phyloP scores from a whole-genome alignment of 441 rosid genomes.

The Eutrema salsugineum region DNA sequence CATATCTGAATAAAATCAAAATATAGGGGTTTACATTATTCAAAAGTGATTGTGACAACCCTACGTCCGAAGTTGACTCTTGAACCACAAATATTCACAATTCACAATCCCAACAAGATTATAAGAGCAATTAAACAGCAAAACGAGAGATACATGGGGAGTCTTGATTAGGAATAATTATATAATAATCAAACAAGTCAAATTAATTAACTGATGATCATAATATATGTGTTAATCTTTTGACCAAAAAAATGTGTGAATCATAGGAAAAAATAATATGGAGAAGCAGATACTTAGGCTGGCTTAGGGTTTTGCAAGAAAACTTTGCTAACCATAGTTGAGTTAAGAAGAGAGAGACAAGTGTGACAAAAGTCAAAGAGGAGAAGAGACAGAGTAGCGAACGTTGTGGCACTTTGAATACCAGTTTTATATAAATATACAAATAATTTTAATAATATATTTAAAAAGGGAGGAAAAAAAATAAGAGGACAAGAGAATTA shows the following conservation, averaged over 20 bases:
- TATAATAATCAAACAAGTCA: slow-evolving; percentile 13
- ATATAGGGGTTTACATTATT: background rate
- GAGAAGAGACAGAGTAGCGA: slow-evolving; percentile 31
- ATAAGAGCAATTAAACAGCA: slow-evolving; percentile 10
- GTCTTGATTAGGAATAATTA: slow-evolving; percentile 4
- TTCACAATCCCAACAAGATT: slow-evolving; percentile 27
- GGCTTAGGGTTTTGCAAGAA: slow-evolving; percentile 8
- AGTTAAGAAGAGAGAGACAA: slow-evolving; percentile 26
- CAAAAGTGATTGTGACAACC: slow-evolving; percentile 31
- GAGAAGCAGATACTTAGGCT: background rate
- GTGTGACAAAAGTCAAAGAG: slow-evolving; percentile 37
- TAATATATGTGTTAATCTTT: no score
- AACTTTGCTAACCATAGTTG: slow-evolving; percentile 22
- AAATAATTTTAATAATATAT: background rate
- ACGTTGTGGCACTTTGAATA: slow-evolving; percentile 25
- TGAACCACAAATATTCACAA: slow-evolving; percentile 31
- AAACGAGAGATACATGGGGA: slow-evolving; percentile 23
- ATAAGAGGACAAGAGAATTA: slow-evolving; percentile 23
- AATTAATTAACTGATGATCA: slow-evolving; percentile 4
- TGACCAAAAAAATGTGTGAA: no score
- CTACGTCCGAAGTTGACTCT: slow-evolving; percentile 36
- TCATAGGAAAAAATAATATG: background rate
- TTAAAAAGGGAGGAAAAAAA: background rate
- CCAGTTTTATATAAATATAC: background rate
- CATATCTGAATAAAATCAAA: slow-evolving; percentile 15